Percentiles rank a stretch among this genome's conserved stretches.
phyloP scores from a whole-genome alignment of 352 stramenopile species.

The Phytophthora cactorum region DNA sequence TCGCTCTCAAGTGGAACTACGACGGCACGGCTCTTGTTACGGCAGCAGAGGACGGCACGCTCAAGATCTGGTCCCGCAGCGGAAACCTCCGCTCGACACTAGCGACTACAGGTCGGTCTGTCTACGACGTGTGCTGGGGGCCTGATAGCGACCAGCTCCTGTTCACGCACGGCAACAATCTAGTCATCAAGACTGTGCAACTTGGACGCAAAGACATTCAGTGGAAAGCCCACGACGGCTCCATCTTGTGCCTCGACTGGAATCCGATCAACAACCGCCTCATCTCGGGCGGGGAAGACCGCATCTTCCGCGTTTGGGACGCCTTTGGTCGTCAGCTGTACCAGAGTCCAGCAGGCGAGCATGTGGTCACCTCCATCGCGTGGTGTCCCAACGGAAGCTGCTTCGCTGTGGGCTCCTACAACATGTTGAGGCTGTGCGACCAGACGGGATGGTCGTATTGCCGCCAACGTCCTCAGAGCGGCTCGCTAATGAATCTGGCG shows the following conservation, averaged over 20 bases:
- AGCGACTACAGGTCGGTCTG: slow-evolving; percentile 73
- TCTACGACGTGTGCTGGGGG: slow-evolving; percentile 93
- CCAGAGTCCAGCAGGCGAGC: slow-evolving; percentile 75
- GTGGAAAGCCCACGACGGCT: slow-evolving; percentile 92
- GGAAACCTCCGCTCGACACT: slow-evolving; percentile 90
- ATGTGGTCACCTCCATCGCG: slow-evolving; percentile 92
- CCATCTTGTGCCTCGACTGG: slow-evolving; percentile 94
- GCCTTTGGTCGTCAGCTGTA: slow-evolving; percentile 92
- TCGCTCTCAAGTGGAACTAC: slow-evolving; percentile 93
- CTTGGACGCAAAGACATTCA: slow-evolving; percentile 86
- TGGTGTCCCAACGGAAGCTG: slow-evolving; percentile 92
- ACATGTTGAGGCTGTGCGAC: slow-evolving; percentile 93
- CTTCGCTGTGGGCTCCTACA: slow-evolving; percentile 93
- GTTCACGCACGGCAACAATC: slow-evolving; percentile 85
- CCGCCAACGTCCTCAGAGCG: slow-evolving; percentile 77
- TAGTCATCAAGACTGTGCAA: slow-evolving; percentile 94
- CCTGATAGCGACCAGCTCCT: slow-evolving; percentile 92
- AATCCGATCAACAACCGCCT: slow-evolving; percentile 92
- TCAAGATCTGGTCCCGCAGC: slow-evolving; percentile 93
- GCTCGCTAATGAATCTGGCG: slow-evolving; percentile 88
- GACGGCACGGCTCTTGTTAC: slow-evolving; percentile 92
- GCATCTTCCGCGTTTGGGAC: slow-evolving; percentile 94
- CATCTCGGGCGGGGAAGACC: slow-evolving; percentile 93
- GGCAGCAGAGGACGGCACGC: slow-evolving; percentile 91
- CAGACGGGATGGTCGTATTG: slow-evolving; percentile 93